Evolutionary conservation across 768 basidiomycete genomes (phyloP).

Genomic region (Rhizopogon roseolus): DNA sequence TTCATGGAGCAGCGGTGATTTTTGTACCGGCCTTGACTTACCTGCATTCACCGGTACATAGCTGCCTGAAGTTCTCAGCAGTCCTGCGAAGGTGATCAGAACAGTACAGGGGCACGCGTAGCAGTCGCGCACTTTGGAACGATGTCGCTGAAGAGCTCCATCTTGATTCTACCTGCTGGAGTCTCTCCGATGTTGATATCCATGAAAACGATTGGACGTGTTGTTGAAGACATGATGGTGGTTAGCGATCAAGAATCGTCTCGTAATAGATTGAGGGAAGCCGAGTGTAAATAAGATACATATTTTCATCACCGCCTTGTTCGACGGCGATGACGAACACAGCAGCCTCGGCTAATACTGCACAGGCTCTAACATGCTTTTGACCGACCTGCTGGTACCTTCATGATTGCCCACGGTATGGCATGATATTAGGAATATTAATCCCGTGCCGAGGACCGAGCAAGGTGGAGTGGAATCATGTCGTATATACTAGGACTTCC

Average conservation of each 20-base stretch:
- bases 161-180: slow-evolving; percentile 90
- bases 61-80: slow-evolving; percentile 95
- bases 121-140: slow-evolving; percentile 74
- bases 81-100: slow-evolving; percentile 49
- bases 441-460: neutral
- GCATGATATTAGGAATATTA: neutral
- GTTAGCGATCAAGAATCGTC: neutral
- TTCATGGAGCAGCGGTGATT: slow-evolving; percentile 9
- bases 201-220: slow-evolving; percentile 93
- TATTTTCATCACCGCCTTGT: neutral
- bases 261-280: neutral
- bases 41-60: slow-evolving; percentile 97
- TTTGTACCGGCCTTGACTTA: slow-evolving; percentile 26
- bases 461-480: slow-evolving; percentile 9
- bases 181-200: slow-evolving; percentile 97
- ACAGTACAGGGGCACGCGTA: neutral
- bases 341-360: neutral
- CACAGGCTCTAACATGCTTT: neutral
- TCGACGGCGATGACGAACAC: neutral
- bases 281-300: neutral
- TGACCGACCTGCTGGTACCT: neutral
- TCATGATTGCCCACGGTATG: neutral
- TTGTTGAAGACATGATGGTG: slow-evolving; percentile 37
- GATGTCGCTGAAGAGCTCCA: slow-evolving; percentile 95
- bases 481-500: slow-evolving; percentile 3